phyloP scores from a whole-genome alignment of 2,329 filamentous ascomycete species.

The Lecanicillium sp. region DNA sequence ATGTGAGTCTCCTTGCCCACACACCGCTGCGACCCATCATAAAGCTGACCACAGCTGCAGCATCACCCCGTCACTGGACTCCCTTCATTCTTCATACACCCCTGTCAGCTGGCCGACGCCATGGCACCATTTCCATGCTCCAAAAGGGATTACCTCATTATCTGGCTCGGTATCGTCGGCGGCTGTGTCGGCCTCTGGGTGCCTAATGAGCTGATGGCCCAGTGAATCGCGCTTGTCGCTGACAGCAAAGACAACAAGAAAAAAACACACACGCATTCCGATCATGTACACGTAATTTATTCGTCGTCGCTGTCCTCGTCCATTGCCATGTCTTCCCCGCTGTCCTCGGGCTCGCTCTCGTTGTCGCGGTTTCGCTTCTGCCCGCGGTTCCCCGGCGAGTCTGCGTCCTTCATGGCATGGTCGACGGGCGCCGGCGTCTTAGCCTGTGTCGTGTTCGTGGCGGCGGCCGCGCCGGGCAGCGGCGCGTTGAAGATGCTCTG shows the following conservation, averaged over 20 bases:
- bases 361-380: slow-evolving; percentile 69
- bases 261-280: slow-evolving; percentile 5
- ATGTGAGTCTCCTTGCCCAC: slow-evolving; percentile 49
- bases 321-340: slow-evolving; percentile 63
- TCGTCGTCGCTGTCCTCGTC: slow-evolving; percentile 71
- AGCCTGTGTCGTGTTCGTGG: slow-evolving; percentile 19
- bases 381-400: slow-evolving; percentile 47
- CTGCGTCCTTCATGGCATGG: slow-evolving; percentile 44
- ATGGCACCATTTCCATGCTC: slow-evolving; percentile 61
- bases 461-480: slow-evolving; percentile 42
- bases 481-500: slow-evolving; percentile 74
- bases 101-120: slow-evolving; percentile 79
- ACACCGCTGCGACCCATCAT: too few relatives aligned
- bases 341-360: slow-evolving; percentile 54
- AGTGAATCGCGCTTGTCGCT: slow-evolving; percentile 18
- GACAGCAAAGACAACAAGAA: neutral
- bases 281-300: slow-evolving; percentile 25
- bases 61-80: slow-evolving; percentile 76
- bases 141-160: slow-evolving; percentile 67
- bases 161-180: slow-evolving; percentile 87
- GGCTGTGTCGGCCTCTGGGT: slow-evolving; percentile 72
- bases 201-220: slow-evolving; percentile 59
- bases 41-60: slow-evolving; percentile 35
- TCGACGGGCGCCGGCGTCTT: slow-evolving; percentile 45
- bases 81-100: slow-evolving; percentile 86